Evolutionary conservation across 495 filamentous ascomycete genomes (phyloP), one percentile per base, ranked within the genome.

Genomic region (Trichoderma asperelloides): DNA sequence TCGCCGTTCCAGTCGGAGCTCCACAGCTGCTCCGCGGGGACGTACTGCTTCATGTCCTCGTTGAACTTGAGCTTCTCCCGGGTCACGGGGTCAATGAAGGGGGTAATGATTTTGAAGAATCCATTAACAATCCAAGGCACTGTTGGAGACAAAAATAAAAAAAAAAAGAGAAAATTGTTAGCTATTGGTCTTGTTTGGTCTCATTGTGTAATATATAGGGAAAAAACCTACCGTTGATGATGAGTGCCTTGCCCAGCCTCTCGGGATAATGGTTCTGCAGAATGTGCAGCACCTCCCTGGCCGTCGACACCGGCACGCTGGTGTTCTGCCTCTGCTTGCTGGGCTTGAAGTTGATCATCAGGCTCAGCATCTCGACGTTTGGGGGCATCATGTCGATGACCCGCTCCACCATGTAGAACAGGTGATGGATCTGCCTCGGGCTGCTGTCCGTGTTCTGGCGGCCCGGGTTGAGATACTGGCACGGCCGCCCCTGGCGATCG

Each of bases 181-280:
- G 11, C 18, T 4, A 12, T 39, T 49, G 12, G 23, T 12, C 40
- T 66, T 27, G 15, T 62, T n/a, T 27, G 15, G 55, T n/a, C 33
- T 33, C 30, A 3, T 45, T 45, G 1, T n/a, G 43, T 5, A n/a
- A 47, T n/a, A 13, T 47, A 13, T 25, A 30, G 5, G 27, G 2
- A 27, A 27, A 49, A 33, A 41, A 78, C 87, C 75, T 76, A 93
- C 91, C 83, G 68, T 98, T 95, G 71, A 90, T 89, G 63, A 97
- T 89, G 68, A 96, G 84, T 1, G 94, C 91, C 67, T 87, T 85
- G 18, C 95, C 95, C n/a, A 98, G 77, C 66, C 95, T 80, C 79
- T 98, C 95, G 0, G 95, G 95, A 73, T 96, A 97, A 74, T 98
- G 93, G 64, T 88, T 91, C 75, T 98, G 95, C 62, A 98, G 80